phyloP scores from a whole-genome alignment of 495 filamentous ascomycete genomes.

The Cladorrhinum samala region DNA sequence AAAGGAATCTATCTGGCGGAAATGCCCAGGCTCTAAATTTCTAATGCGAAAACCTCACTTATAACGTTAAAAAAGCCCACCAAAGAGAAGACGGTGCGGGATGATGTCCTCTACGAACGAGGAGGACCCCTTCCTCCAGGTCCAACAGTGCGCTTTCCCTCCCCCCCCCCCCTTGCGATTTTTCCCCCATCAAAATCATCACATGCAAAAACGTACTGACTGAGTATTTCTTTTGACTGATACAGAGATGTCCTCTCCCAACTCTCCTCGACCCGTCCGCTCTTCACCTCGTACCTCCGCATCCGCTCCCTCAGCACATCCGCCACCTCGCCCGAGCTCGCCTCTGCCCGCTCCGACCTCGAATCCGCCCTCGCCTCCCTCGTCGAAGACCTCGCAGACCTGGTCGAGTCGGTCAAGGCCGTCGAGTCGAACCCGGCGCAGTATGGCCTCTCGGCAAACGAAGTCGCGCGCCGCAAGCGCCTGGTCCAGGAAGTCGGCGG shows the following conservation, averaged over 20 bases:
- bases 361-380: conserved; percentile 69
- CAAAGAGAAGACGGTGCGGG: conserved; percentile 16
- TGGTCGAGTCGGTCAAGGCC: conserved; percentile 78
- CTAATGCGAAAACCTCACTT: conserved; percentile 6
- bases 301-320: conserved; percentile 71
- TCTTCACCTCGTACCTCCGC: conserved; percentile 92
- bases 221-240: no score
- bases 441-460: conserved; percentile 78
- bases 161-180: neutral
- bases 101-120: conserved; percentile 71
- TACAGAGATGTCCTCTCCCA: conserved; percentile 79
- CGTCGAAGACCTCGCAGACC: conserved; percentile 78
- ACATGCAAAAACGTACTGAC: no score
- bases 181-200: neutral
- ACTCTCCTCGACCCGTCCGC: conserved; percentile 69
- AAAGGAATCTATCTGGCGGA: neutral
- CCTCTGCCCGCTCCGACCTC: conserved; percentile 77
- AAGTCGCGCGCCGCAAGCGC: conserved; percentile 72
- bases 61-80: neutral
- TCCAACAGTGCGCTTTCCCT: conserved; percentile 61
- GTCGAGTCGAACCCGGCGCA: conserved; percentile 85
- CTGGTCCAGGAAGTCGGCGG: conserved; percentile 84
- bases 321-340: conserved; percentile 70
- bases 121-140: conserved; percentile 87
- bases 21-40: neutral